Evolutionary conservation across 345 rosid genomes (phyloP).

Genomic region (Sisymbrium altissimum): DNA sequence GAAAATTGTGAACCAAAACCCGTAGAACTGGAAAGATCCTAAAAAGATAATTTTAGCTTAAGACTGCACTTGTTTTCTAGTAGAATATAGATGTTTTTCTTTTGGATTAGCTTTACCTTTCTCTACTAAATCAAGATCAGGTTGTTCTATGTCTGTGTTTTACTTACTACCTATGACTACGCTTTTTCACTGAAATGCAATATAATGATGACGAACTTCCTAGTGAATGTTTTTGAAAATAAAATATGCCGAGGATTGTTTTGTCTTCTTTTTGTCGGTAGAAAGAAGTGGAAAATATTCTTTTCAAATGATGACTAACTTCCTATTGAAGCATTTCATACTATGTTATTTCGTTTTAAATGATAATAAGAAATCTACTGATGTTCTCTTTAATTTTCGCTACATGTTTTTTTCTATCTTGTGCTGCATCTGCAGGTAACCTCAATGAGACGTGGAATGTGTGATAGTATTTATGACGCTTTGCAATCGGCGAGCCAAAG

Average conservation of each 20-base stretch:
- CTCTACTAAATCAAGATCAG: background rate
- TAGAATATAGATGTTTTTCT: constrained; percentile 7
- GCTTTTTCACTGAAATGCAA: background rate
- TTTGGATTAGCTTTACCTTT: background rate
- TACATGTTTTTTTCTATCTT: background rate
- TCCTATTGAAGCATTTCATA: constrained; percentile 2
- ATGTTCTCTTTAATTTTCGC: constrained; percentile 5
- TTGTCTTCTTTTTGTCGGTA: background rate
- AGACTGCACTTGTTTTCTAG: constrained; percentile 10
- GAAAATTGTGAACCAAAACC: too few relatives aligned
- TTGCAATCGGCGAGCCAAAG: constrained; percentile 42
- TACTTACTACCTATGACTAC: background rate
- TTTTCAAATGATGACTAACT: background rate
- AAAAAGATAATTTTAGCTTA: too few relatives aligned
- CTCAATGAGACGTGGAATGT: constrained; percentile 73
- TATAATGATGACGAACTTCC: background rate
- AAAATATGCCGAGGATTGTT: background rate
- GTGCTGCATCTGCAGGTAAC: constrained; percentile 51
- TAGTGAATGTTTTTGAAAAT: background rate
- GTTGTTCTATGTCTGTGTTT: background rate
- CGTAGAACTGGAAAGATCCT: too few relatives aligned
- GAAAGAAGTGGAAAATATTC: too few relatives aligned
- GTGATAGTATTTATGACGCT: constrained; percentile 84
- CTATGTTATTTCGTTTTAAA: background rate
- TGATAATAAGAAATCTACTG: background rate